phyloP scores from a whole-genome alignment of 495 filamentous ascomycete species.

The Lichenothelia convexa region DNA sequence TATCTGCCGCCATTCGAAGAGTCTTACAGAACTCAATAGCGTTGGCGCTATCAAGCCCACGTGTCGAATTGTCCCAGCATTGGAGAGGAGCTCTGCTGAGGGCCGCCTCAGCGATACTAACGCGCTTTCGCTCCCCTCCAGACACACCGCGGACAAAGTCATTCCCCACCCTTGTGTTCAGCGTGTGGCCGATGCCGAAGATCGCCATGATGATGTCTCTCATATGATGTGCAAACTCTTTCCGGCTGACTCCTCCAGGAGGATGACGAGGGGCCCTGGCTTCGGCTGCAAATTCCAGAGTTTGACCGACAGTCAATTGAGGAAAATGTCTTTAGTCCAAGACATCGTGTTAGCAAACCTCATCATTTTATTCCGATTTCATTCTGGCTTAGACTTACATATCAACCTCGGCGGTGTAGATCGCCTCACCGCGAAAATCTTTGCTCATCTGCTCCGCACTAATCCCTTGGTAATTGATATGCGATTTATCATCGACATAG shows the following conservation, averaged over 20 bases:
- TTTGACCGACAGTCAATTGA: slow-evolving; percentile 3
- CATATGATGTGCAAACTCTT: slow-evolving; percentile 17
- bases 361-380: too few species aligned
- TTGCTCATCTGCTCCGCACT: slow-evolving; percentile 22
- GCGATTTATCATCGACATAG: slow-evolving; percentile 18
- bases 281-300: slow-evolving; percentile 11
- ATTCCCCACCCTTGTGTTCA: slow-evolving; percentile 25
- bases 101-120: slow-evolving; percentile 24
- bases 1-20: slow-evolving; percentile 20
- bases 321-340: too few species aligned
- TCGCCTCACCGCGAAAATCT: slow-evolving; percentile 26
- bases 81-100: slow-evolving; percentile 21
- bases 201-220: slow-evolving; percentile 26
- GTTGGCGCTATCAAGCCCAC: slow-evolving; percentile 26
- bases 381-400: too few species aligned
- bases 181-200: slow-evolving; percentile 25
- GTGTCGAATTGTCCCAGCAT: slow-evolving; percentile 26
- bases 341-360: too few species aligned
- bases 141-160: slow-evolving; percentile 24
- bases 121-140: slow-evolving; percentile 26
- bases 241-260: slow-evolving; percentile 16
- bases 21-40: slow-evolving; percentile 27
- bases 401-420: slow-evolving; percentile 28
- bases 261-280: slow-evolving; percentile 20
- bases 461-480: slow-evolving; percentile 26